phyloP scores from a whole-genome alignment of 208 protist genomes.

The Trichomonas gallinae region DNA sequence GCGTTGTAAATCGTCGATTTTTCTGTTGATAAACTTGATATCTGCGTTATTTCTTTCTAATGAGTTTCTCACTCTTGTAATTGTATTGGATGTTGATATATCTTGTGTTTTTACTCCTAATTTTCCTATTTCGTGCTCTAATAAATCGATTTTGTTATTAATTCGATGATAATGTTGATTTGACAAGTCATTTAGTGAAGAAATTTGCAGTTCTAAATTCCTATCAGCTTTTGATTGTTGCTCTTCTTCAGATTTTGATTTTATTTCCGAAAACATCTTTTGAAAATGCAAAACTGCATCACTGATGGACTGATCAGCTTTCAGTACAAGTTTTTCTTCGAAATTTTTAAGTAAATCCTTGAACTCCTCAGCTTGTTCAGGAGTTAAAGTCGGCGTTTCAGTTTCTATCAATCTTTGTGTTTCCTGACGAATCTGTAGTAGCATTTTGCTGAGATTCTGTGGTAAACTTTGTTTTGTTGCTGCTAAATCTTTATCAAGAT shows the following conservation, averaged over 20 bases:
- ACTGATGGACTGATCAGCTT: neutral
- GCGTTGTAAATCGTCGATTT: neutral
- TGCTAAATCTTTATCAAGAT: neutral
- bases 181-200: neutral
- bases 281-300: neutral
- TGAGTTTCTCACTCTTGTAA: neutral
- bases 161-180: neutral
- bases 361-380: neutral
- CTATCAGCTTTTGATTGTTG: neutral
- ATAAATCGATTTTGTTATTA: neutral
- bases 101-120: neutral
- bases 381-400: neutral
- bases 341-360: neutral
- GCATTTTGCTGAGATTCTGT: neutral
- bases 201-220: neutral
- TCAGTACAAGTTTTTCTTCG: neutral
- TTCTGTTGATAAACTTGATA: neutral
- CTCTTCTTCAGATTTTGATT: neutral
- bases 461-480: neutral
- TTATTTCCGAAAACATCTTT: neutral
- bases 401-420: neutral
- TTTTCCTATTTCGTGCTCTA: neutral
- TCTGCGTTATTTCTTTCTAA: neutral
- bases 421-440: neutral
- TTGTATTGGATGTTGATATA: neutral